Evolutionary conservation across 495 filamentous ascomycete genomes (phyloP).

Genomic region (Neurospora sp.): DNA sequence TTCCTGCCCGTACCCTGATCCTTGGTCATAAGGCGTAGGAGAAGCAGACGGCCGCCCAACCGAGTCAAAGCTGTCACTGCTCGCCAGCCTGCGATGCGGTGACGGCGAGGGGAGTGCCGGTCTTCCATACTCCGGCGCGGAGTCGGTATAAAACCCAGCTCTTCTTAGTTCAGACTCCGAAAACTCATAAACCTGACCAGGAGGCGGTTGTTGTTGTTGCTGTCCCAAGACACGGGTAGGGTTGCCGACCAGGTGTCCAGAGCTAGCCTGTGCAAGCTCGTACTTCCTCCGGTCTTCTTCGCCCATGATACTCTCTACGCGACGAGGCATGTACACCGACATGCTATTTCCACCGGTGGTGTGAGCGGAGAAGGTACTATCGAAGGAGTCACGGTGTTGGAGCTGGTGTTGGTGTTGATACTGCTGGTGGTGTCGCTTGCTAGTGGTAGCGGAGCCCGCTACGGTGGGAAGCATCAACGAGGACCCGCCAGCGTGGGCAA

Average conservation of each 20-base stretch:
- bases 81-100: conserved; percentile 17
- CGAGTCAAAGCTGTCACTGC: conserved; percentile 20
- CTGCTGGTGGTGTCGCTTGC: conserved; percentile 2
- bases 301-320: conserved; percentile 76
- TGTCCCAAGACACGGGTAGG: conserved; percentile 7
- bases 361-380: conserved; percentile 54
- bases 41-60: background rate
- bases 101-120: background rate
- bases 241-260: conserved; percentile 32
- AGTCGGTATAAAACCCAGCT: conserved; percentile 32
- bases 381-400: conserved; percentile 56
- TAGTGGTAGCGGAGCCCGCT: background rate
- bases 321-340: conserved; percentile 61
- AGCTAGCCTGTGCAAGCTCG: conserved; percentile 54
- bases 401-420: conserved; percentile 23
- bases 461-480: background rate
- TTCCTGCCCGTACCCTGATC: conserved; percentile 2
- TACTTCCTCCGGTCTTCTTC: conserved; percentile 67
- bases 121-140: conserved; percentile 6
- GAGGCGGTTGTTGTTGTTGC: conserved; percentile 40
- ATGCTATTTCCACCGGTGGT: conserved; percentile 37
- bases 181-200: conserved; percentile 43
- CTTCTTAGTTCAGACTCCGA: conserved; percentile 39
- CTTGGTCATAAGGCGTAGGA: background rate
- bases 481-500: background rate